Evolutionary conservation across 2,329 filamentous ascomycete genomes (phyloP).

Genomic region (Penicillium sp.): DNA sequence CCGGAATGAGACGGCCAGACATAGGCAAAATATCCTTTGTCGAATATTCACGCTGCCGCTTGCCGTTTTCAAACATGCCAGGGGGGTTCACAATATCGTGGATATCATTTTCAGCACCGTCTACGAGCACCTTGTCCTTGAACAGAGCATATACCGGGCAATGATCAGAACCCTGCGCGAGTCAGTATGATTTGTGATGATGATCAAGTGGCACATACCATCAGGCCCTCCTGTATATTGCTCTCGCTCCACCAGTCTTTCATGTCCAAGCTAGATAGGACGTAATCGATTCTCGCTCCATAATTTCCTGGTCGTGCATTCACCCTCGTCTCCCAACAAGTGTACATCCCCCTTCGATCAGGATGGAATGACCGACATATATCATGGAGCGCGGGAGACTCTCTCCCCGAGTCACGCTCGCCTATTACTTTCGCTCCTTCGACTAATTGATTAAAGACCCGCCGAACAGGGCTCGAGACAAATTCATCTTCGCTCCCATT

Average conservation of each 20-base stretch:
- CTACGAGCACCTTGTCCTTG: constrained; percentile 57
- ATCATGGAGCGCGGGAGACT: constrained; percentile 74
- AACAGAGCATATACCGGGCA: constrained; percentile 84
- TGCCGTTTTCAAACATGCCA: constrained; percentile 66
- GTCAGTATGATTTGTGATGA: neutral
- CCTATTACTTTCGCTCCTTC: constrained; percentile 65
- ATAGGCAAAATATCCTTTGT: constrained; percentile 63
- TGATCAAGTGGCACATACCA: constrained; percentile 41
- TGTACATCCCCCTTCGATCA: constrained; percentile 83
- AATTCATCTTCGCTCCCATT: constrained; percentile 67
- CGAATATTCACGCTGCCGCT: constrained; percentile 63
- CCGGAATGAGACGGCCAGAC: constrained; percentile 79
- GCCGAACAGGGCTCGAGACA: constrained; percentile 65
- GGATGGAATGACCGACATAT: constrained; percentile 78
- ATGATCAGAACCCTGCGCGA: constrained; percentile 74
- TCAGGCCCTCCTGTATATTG: constrained; percentile 87
- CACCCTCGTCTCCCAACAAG: constrained; percentile 91
- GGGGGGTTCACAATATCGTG: constrained; percentile 73
- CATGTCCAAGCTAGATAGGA: constrained; percentile 76
- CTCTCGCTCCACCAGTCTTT: constrained; percentile 74
- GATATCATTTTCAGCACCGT: constrained; percentile 52
- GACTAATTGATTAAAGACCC: constrained; percentile 82
- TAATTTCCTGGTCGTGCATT: constrained; percentile 96
- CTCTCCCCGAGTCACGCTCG: constrained; percentile 63
- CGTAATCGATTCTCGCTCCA: constrained; percentile 88